Conservation (phyloP, 805 yeast genomes). For the Wickerhamiella australiensis region DNA sequence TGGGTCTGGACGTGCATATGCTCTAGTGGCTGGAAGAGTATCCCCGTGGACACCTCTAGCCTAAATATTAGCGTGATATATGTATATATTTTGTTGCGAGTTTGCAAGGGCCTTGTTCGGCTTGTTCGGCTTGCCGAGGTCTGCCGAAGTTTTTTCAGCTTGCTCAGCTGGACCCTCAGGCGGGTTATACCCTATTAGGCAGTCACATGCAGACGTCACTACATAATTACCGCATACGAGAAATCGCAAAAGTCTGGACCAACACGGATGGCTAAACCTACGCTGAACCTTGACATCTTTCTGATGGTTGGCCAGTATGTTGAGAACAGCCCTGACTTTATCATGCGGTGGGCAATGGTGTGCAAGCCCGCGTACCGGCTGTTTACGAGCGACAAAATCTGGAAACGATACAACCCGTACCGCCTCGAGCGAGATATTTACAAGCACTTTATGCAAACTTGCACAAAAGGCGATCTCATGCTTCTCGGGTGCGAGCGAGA, state of each 20-base stretch:
- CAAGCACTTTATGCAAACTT: background rate
- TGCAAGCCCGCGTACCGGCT: background rate
- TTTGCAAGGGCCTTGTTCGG: too few relatives aligned
- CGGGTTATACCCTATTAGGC: background rate
- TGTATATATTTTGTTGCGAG: too few relatives aligned
- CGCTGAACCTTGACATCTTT: background rate
- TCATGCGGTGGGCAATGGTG: background rate
- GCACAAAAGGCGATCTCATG: background rate
- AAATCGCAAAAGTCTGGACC: background rate
- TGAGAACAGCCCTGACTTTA: background rate
- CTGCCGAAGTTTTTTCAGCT: too few relatives aligned
- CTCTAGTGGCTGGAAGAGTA: slow-evolving; percentile 26
- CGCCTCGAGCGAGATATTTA: background rate
- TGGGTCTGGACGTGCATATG: too few relatives aligned
- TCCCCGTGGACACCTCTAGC: background rate
- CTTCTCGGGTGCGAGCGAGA: background rate
- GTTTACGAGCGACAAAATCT: background rate
- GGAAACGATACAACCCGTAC: background rate
- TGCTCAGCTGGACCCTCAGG: too few relatives aligned
- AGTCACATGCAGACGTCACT: background rate
- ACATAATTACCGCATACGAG: background rate
- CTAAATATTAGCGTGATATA: too few relatives aligned
- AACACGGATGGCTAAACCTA: background rate
- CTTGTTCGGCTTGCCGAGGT: too few relatives aligned
- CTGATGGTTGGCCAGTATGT: background rate